Base-by-base conservation (phyloP, 2,329 filamentous ascomycete genomes). In the Pseudocercospora fuligena region DNA sequence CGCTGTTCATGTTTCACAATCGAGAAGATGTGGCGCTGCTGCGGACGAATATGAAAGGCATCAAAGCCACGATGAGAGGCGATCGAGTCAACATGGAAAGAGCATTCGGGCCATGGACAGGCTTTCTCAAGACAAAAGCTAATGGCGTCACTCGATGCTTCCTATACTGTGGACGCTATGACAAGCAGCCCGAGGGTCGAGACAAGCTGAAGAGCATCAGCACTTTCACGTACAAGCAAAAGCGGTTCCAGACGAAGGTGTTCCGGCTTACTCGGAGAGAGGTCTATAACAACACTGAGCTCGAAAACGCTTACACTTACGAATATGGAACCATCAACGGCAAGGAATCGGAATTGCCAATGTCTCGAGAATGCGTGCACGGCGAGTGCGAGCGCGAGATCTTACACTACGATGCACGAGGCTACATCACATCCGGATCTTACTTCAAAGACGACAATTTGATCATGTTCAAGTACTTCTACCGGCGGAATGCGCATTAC, bases 381-480 rank as follows among this genome's bases (percentile, higher is more conserved):
- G 85, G 85, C 46, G 74, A 78, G 11, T 78, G 82, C 58, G 74
- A 81, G 33, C 78, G 81, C 23, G 79, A 86, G 67, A 80, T 80
- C 16, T 80, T 86, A 21, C 78, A 83, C 47, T 87, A 86, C 72
- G 85, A 87, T 69, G 75, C 78, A 58, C 83, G 83, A 68, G 85
- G 85, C 19, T 83, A 85, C 53, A 80, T 87, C 51, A 80, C 84
- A 59, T 82, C 81, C 9, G 85, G 85, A 11, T 86, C 84, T 2
- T 86, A 85, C 71, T 79, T 86, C 68, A 83, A 81, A 64, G 81
- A 86, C 66, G 81, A 80, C 1, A 86, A 85, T 64, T 72, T 85
- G 11, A 79, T 86, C 16, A 80, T 82, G 16, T 87, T 87, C 79
- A 83, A 83, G 66, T 85, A 84, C 63, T 81, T 83, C 69, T 87